These are phyloP conservation scores for Neospora caninum DNA, from an alignment of 169 alveolate species.

Conservation along the genomic window DNA sequence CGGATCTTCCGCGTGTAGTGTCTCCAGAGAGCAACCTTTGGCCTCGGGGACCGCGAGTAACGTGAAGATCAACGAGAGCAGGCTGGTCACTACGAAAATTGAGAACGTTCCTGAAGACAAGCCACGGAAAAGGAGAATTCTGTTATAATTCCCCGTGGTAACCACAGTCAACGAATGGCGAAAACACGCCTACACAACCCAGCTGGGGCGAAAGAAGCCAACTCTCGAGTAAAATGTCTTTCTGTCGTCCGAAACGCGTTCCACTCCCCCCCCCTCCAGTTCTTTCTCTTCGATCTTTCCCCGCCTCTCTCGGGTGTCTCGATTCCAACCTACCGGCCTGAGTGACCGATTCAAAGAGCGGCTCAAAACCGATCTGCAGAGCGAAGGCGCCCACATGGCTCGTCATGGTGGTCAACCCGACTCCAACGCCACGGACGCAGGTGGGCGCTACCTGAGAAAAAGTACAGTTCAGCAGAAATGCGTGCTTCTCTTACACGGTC, in stretches of 20 bases:
- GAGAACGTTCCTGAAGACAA: not conserved
- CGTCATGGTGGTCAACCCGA: conserved; percentile 28
- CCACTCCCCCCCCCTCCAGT: not conserved
- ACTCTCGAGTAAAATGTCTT: too few species aligned
- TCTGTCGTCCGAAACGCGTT: not conserved
- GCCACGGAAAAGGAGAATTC: too few species aligned
- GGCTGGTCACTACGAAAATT: not conserved
- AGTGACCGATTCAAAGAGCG: not conserved
- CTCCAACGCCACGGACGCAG: conserved; percentile 18
- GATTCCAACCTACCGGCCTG: not conserved
- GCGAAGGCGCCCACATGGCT: not conserved
- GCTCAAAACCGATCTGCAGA: not conserved
- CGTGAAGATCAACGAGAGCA: not conserved
- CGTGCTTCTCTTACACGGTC: too few species aligned
- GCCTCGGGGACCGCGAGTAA: not conserved
- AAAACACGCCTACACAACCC: too few species aligned
- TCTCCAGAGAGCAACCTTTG: conserved; percentile 1
- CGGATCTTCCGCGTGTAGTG: not conserved
- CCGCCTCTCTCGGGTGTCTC: not conserved
- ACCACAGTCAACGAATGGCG: too few species aligned
- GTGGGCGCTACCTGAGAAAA: not conserved
- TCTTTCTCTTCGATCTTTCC: too few species aligned
- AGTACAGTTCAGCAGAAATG: not conserved
- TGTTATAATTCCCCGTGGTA: too few species aligned
- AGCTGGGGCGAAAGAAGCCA: too few species aligned